These are phyloP conservation scores for Phialophora chinensis DNA, from an alignment of 2,329 filamentous ascomycete genomes.

Conservation along the genomic window DNA sequence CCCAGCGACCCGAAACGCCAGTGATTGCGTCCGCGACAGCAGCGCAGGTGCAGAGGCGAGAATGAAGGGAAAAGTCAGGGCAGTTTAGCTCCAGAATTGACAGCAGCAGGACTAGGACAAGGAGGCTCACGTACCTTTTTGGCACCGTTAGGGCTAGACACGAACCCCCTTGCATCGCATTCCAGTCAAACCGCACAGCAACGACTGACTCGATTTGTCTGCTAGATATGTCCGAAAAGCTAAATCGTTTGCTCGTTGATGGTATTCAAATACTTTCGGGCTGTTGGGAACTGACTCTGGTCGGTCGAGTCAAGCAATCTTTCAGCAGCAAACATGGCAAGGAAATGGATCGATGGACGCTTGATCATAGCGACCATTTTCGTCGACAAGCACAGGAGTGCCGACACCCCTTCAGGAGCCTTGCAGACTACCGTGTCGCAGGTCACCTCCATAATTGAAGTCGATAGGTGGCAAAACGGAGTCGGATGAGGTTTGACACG, in stretches of 20 bases:
- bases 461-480: neutral
- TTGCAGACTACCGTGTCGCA: neutral
- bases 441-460: neutral
- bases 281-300: neutral
- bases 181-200: constrained; percentile 6
- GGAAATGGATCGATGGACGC: neutral
- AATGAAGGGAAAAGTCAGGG: neutral
- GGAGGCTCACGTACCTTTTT: constrained; percentile 12
- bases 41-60: constrained; percentile 2
- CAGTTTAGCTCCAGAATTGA: constrained; percentile 16
- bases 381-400: neutral
- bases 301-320: neutral
- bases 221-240: neutral
- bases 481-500: neutral
- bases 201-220: neutral
- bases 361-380: neutral
- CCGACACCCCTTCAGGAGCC: neutral
- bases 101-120: constrained; percentile 11
- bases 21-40: neutral
- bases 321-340: constrained; percentile 8
- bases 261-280: neutral
- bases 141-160: neutral
- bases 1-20: neutral
- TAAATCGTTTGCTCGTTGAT: neutral
- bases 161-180: constrained; percentile 8